phyloP scores from a whole-genome alignment of 345 rosid species.

The Gossypium longicalyx region DNA sequence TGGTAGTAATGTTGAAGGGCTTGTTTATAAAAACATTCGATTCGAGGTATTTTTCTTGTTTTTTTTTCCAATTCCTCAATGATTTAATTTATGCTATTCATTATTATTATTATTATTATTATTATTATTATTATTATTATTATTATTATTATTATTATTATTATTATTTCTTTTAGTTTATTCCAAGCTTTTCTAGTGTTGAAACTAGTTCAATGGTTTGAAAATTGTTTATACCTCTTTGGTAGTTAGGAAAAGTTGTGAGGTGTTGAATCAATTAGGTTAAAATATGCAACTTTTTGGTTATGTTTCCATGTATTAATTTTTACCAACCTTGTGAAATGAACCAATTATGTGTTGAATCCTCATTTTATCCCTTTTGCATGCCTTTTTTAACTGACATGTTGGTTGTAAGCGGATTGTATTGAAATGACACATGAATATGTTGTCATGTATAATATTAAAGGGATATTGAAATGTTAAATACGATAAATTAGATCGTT shows the following conservation, averaged over 20 bases:
- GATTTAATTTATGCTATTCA: not conserved
- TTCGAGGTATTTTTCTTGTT: constrained; percentile 53
- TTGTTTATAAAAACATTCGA: constrained; percentile 88
- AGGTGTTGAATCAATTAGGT: not conserved
- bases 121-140: too few relatives aligned
- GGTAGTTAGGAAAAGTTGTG: not conserved
- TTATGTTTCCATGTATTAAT: too few relatives aligned
- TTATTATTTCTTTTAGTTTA: not conserved
- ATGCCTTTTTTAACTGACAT: too few relatives aligned
- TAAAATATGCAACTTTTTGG: not conserved
- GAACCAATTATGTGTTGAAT: too few relatives aligned
- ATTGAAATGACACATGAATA: too few relatives aligned
- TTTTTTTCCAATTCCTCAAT: not conserved
- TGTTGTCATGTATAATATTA: too few relatives aligned
- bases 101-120: not conserved
- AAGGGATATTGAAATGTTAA: too few relatives aligned
- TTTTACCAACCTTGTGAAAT: too few relatives aligned
- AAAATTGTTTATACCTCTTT: not conserved
- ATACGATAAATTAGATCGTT: too few relatives aligned
- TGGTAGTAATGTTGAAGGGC: constrained; percentile 95
- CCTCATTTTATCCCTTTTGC: too few relatives aligned
- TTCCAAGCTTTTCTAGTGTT: not conserved
- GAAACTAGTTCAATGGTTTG: not conserved
- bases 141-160: too few relatives aligned
- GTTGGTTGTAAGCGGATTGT: too few relatives aligned